A percentile compares a stretch with the other conserved stretches of the same genome.
phyloP scores from a whole-genome alignment of 176 grass and related monocot species.

The Elymus sibiricus region DNA sequence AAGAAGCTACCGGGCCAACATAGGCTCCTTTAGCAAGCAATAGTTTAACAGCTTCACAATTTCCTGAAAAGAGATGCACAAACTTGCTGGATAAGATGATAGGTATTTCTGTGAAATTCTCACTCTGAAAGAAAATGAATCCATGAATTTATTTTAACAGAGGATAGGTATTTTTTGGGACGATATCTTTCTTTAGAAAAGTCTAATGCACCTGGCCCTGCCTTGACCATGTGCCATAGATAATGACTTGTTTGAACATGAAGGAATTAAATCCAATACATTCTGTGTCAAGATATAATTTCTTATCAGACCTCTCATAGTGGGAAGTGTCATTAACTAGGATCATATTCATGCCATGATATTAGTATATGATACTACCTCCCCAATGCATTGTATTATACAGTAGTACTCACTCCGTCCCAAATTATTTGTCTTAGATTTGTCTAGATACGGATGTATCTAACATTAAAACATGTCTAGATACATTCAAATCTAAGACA shows the following conservation, averaged over 20 bases:
- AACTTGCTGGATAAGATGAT: not conserved
- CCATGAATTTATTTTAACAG: not conserved
- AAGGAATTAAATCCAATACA: not conserved
- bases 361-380: too few species aligned
- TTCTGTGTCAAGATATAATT: not conserved
- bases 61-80: not conserved
- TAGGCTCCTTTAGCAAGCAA: slow-evolving; percentile 4
- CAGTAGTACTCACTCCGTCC: too few species aligned
- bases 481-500: too few species aligned
- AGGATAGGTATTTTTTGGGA: not conserved
- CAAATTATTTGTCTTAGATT: too few species aligned
- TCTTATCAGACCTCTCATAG: too few species aligned
- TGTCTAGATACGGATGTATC: too few species aligned
- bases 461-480: too few species aligned
- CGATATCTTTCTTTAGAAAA: not conserved
- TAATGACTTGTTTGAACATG: not conserved
- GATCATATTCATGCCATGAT: too few species aligned
- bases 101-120: not conserved
- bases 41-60: not conserved
- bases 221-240: not conserved
- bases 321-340: too few species aligned
- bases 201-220: not conserved
- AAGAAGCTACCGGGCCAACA: not conserved
- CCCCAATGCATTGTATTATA: too few species aligned
- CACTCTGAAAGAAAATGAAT: not conserved